Evolutionary conservation across 306 rosid species (phyloP), one percentile per base, ranked within the genome.

Genomic region (Cicer pinnatifidum): DNA sequence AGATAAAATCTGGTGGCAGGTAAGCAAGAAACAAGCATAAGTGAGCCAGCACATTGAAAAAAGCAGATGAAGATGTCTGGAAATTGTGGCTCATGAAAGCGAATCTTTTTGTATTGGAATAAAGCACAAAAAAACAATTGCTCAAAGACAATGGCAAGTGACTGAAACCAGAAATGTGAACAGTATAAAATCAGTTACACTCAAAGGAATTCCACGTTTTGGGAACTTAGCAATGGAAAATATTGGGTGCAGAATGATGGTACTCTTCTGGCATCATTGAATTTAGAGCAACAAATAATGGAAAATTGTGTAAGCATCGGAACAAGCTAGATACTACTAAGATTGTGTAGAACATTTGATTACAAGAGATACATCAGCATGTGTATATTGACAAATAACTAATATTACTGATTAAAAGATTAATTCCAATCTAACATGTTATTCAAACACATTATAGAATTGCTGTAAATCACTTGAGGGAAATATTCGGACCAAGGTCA

Each of bases 341-440:
- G 33, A 23, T 28, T 33, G 11, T 58, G 23, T 28, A 58, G 43
- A 58, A 40, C 6, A 43, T 10, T 10, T 20, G 15, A 64, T 64
- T 64, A 17, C 48, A 60, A 73, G 16, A 46, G 39, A 41, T 46
- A 53, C 50, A 28, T 12, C 48, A 60, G 40, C 61, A 47, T n/a
- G 6, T 60, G 71, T 16, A 48, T 61, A 47, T 47, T 15, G n/a
- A 61, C 19, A 35, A 47, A 50, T 37, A 46, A 37, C 45, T 57
- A 72, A 12, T 43, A 72, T 2, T n/a, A 45, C 67, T 72, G 9
- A 15, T 13, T 15, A 59, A 45, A 7, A 17, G 39, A 33, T 11
- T 44, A 45, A 23, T 45, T 35, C 8, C 40, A 5, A 73, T 33
- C 38, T 13, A 59, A 58, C 56, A 51, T 6, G 60, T 53, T 53